Evolutionary conservation across 331 rosid species (phyloP), one percentile per base, ranked within the genome.

Genomic region (Pyrus hybrid): DNA sequence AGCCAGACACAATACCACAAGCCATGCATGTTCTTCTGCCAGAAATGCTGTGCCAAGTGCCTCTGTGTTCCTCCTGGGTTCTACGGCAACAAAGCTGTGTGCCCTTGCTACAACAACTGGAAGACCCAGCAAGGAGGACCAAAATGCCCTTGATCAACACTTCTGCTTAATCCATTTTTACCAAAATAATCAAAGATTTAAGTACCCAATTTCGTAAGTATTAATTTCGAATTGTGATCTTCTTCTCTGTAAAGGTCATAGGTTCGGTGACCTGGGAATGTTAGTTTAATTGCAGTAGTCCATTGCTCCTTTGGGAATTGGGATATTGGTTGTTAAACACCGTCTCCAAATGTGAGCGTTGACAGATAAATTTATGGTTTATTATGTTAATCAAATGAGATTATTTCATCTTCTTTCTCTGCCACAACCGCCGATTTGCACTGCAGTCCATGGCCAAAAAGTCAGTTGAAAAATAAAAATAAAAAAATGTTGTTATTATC

Each of bases 101-200:
- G 90, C 49, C 90, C 93, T 25, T 88, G 93, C 79, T 88, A 88
- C 85, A 88, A 84, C 86, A 86, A 88, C 83, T 82, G 86, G 88
- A 88, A 88, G 83, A 86, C 87, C 79, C 75, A 84, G 82, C 70
- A 75, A 41, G 93, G 93, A 76, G 90, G 93, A 67, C 93, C 93
- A 60, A 86, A 88, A 73, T 88, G 93, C 77, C 93, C 93, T 84
- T 88, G 30, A 33, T 10, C 9, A 5, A 47, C 17, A 1, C 21
- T 16, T 11, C 14, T 41, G 47, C 14, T 41, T 41, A 41, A 41
- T 41, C 47, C 47, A 41, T 17, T 16, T 20, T 41, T 63, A 63
- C 68, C 45, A 30, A 62, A 30, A 7, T 17, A 1, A 29, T 16
- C 33, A 18, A 23, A 20, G 5, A 26, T 14, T 29, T 63, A 63